These are phyloP conservation scores for Ceratobasidium sp. DNA, from an alignment of 1,284 basidiomycete genomes.

Conservation along the genomic window DNA sequence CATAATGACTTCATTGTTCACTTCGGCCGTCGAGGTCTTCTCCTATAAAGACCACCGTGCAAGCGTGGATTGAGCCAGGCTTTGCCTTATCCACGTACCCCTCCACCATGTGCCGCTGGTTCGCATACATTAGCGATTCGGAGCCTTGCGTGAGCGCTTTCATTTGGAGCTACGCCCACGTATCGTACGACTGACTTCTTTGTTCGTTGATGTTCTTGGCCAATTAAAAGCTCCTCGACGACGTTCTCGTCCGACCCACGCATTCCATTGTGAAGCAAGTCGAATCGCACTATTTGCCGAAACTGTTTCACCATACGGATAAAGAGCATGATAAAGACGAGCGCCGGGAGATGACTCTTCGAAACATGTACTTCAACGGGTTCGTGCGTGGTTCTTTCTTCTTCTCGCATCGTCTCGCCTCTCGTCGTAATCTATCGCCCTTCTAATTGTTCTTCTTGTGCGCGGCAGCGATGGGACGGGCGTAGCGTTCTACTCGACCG, in stretches of 20 bases:
- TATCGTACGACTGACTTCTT: not conserved
- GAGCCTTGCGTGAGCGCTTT: constrained; percentile 52
- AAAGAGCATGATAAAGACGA: constrained; percentile 52
- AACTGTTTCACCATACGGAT: constrained; percentile 51
- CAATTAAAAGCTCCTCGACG: constrained; percentile 56
- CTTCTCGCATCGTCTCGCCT: not conserved
- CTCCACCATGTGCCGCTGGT: constrained; percentile 57
- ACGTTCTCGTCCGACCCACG: constrained; percentile 57
- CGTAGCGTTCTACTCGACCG: constrained; percentile 42
- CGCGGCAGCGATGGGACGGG: constrained; percentile 42
- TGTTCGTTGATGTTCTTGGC: not conserved
- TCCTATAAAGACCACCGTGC: too few species aligned
- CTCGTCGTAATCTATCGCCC: not conserved
- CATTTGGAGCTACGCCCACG: not conserved
- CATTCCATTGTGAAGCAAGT: constrained; percentile 59
- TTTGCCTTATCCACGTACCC: too few species aligned
- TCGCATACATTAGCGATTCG: constrained; percentile 58
- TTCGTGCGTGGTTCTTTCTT: not conserved
- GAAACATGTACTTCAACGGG: constrained; percentile 56
- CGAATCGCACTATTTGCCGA: constrained; percentile 58
- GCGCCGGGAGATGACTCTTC: constrained; percentile 51
- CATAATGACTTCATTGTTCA: too few species aligned
- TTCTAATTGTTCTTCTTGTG: too few species aligned
- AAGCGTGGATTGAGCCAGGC: too few species aligned
- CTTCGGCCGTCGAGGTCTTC: too few species aligned